These are phyloP conservation scores for Hondaea fermentalgiana DNA, from an alignment of 108 stramenopile genomes.

Conservation along the genomic window DNA sequence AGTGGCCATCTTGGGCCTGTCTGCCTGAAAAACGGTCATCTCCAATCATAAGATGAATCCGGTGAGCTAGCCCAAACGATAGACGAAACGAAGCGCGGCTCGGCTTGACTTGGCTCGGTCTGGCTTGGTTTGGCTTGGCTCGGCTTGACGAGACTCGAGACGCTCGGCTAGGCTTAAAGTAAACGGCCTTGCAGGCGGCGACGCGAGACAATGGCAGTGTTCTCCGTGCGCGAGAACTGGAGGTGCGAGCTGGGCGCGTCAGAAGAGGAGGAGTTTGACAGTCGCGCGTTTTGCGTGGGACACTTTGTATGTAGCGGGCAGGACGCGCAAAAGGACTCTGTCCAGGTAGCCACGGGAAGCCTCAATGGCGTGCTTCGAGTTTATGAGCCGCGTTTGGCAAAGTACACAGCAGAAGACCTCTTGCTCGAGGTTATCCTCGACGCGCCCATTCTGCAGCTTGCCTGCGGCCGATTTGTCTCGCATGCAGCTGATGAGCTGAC, in stretches of 20 bases:
- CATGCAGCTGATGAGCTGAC: conserved; percentile 22
- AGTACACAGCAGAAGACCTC: conserved; percentile 36
- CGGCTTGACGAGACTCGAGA: too few relatives aligned
- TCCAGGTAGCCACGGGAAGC: conserved; percentile 35
- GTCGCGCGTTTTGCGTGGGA: not conserved
- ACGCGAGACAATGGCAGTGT: not conserved
- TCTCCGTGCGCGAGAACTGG: not conserved
- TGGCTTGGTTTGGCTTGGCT: too few relatives aligned
- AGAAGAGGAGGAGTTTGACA: not conserved
- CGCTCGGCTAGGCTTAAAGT: too few relatives aligned
- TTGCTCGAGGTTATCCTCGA: conserved; percentile 37
- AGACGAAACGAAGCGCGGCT: too few relatives aligned
- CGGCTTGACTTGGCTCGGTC: too few relatives aligned
- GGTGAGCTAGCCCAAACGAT: too few relatives aligned
- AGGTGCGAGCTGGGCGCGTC: not conserved
- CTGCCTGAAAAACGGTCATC: too few relatives aligned
- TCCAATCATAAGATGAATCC: too few relatives aligned
- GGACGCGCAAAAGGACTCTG: not conserved
- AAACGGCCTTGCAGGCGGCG: not conserved
- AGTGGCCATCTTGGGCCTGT: too few relatives aligned
- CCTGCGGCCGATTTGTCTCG: conserved; percentile 41
- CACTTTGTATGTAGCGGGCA: not conserved
- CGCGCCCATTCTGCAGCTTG: conserved; percentile 41
- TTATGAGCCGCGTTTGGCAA: conserved; percentile 25
- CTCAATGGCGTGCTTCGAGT: conserved; percentile 38